Evolutionary conservation across 2,329 filamentous ascomycete genomes (phyloP).

Genomic region (Laburnicola sp.): DNA sequence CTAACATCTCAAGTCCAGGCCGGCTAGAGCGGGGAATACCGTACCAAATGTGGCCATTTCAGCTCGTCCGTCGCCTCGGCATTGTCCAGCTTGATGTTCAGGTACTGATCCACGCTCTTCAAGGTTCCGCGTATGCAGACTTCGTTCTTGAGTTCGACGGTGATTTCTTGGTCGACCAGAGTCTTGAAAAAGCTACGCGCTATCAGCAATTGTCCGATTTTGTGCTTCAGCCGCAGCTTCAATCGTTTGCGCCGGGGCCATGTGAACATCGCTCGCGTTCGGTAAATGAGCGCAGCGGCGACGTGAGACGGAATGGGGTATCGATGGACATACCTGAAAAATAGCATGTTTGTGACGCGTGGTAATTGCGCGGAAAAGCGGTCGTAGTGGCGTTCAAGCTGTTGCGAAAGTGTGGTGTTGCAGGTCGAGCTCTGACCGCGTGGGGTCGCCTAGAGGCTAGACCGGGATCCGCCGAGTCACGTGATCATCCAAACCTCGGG

Average conservation of each 20-base stretch:
- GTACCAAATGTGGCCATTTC: conserved; percentile 88
- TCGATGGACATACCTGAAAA: conserved; percentile 53
- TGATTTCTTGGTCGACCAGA: conserved; percentile 94
- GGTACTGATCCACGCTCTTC: conserved; percentile 97
- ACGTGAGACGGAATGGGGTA: background rate
- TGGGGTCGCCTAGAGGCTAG: background rate
- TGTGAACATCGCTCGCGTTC: too few relatives aligned
- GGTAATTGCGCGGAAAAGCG: background rate
- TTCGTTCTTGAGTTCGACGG: conserved; percentile 98
- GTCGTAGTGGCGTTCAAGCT: conserved; percentile 3
- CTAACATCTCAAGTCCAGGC: conserved; percentile 25
- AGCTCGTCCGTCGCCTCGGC: conserved; percentile 90
- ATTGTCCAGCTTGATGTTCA: conserved; percentile 98
- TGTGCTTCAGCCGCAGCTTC: background rate
- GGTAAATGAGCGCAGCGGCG: background rate
- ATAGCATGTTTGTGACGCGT: conserved; percentile 48
- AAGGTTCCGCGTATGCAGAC: conserved; percentile 93
- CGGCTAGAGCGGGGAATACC: conserved; percentile 12
- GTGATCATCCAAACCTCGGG: background rate
- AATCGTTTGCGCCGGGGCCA: background rate
- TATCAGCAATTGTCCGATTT: conserved; percentile 2
- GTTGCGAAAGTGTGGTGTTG: conserved; percentile 11
- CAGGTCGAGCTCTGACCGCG: conserved; percentile 7
- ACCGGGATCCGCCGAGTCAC: conserved; percentile 9
- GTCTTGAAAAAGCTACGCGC: conserved; percentile 85